Evolutionary conservation across 2,329 filamentous ascomycete species (phyloP).

Genomic region (Coniochaeta ligniaria): DNA sequence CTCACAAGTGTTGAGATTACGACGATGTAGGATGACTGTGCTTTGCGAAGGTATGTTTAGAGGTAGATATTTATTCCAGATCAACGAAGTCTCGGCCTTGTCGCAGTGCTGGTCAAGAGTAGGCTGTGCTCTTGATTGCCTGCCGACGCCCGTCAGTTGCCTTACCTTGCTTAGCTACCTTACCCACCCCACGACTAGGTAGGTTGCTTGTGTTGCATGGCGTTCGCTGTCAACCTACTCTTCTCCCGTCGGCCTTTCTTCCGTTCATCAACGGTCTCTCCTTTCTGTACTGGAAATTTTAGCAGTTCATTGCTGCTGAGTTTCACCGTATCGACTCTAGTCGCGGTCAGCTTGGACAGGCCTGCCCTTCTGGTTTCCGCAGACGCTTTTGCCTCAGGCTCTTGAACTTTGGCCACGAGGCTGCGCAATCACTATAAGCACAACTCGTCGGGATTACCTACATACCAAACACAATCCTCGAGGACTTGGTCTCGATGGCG

Average conservation of each 20-base stretch:
- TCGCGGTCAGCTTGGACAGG: not conserved
- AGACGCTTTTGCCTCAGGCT: not conserved
- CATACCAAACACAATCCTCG: no score
- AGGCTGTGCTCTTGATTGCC: not conserved
- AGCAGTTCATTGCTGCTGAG: not conserved
- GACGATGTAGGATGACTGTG: not conserved
- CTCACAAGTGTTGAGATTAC: no score
- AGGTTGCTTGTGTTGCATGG: not conserved
- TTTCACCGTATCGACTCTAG: not conserved
- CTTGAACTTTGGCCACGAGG: not conserved
- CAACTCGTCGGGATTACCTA: no score
- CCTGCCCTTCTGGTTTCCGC: not conserved
- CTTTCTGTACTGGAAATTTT: not conserved
- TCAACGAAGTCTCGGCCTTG: not conserved
- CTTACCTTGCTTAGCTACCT: not conserved
- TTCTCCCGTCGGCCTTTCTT: no score
- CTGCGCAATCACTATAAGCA: no score
- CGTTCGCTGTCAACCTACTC: no score
- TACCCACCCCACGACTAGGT: not conserved
- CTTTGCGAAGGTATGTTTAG: not conserved
- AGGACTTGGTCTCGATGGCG: no score
- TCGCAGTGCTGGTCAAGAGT: not conserved
- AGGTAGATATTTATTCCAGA: not conserved
- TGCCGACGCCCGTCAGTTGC: not conserved
- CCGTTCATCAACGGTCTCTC: not conserved